A percentile compares a stretch with the other conserved stretches of the same genome.
These are phyloP conservation scores for Lipomyces japonicus DNA, from an alignment of 805 yeast species.

Conservation along the genomic window DNA sequence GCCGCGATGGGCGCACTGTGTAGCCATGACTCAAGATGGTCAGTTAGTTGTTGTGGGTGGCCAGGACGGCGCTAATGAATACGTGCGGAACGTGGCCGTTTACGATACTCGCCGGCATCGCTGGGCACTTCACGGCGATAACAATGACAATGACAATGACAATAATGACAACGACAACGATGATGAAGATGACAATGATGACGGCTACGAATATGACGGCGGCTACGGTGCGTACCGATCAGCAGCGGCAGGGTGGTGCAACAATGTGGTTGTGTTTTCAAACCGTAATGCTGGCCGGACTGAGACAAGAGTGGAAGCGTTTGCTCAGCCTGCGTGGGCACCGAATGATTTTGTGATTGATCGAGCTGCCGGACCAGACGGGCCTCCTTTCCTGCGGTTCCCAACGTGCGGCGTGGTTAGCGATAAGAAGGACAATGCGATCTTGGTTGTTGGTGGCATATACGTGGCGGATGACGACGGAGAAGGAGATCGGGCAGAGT, in stretches of 20 bases:
- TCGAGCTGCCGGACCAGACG: background rate
- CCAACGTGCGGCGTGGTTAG: constrained; percentile 20
- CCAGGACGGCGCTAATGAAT: constrained; percentile 20
- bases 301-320: constrained; percentile 8
- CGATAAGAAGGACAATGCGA: no score
- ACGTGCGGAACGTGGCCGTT: constrained; percentile 14
- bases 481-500: no score
- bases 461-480: constrained; percentile 1
- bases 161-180: background rate
- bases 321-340: constrained; percentile 1
- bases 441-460: constrained; percentile 15
- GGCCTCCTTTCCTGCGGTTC: constrained; percentile 22
- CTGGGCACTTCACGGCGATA: constrained; percentile 6
- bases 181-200: background rate
- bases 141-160: background rate
- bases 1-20: constrained; percentile 26
- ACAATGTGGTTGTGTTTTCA: constrained; percentile 10
- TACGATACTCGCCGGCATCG: constrained; percentile 16
- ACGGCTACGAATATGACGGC: background rate
- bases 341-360: background rate
- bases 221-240: constrained; percentile 20
- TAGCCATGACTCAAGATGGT: constrained; percentile 15
- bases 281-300: constrained; percentile 9
- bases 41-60: constrained; percentile 25
- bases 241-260: background rate